Evolutionary conservation across 768 basidiomycete genomes (phyloP), one percentile per base, ranked within the genome.

Genomic region (Rhodotorula diobovata): DNA sequence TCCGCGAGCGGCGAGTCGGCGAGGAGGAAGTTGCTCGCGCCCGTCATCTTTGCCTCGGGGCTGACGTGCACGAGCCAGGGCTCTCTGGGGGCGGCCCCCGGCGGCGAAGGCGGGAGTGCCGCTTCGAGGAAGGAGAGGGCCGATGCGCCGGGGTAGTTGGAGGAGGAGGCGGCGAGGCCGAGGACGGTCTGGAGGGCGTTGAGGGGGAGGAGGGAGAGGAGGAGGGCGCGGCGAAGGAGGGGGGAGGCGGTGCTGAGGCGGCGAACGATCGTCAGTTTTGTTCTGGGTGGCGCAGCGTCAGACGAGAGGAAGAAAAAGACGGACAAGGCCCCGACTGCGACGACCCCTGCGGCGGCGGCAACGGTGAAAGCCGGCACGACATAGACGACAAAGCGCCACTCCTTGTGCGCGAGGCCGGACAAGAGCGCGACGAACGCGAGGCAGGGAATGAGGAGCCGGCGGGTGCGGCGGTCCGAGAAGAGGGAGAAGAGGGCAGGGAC

Each of bases 371-470:
- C 78, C 0, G 94, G 93, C 0, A 97, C 85, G 28, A 87, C 84
- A 77, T 98, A 98, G 15, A 92, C 85, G 67, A 98, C 83, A 80
- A 99, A 99, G 14, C 96, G 86, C 96, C 96, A 99, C 81, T 99
- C 96, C 79, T 99, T 99, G 81, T 99, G 96, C 0, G 86, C 88
- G 2, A 97, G 82, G 41, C 79, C 82, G 78, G 92, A 93, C 79
- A 98, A 85, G 6, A 88, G 75, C 5, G 78, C 79, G 15, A 91
- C 77, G 70, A 89, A 90, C 1, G 77, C 67, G 10, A 87, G 37
- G 5, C 85, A 82, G 0, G 88, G 85, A 18, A 84, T 60, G 9
- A 88, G 80, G 48, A 89, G 81, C 7, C 81, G 78, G 8, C 85
- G 84, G 55, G 87, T 81, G 16, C 85, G 83, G 16, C 72, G 74